Evolutionary conservation across 2,329 filamentous ascomycete species (phyloP), one percentile per base, ranked within the genome.

Genomic region (Trichoderma cornu-damae): DNA sequence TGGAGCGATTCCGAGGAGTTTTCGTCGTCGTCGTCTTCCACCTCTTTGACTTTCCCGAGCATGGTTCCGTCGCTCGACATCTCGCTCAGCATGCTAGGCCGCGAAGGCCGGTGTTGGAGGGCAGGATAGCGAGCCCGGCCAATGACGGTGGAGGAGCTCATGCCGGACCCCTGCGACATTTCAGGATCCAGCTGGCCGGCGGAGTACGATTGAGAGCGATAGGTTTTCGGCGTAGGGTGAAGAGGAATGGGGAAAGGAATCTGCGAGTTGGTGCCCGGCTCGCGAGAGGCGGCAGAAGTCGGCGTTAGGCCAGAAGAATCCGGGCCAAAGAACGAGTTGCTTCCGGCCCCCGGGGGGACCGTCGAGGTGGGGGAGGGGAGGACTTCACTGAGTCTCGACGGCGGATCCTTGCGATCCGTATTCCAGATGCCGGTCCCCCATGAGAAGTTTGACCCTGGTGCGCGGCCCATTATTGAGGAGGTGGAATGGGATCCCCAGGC

Each of bases 181-280:
- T 93, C 89, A 1, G 86, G 81, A 53, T 96, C 91, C 60, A 91
- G 78, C 69, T 96, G 92, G 4, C 92, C 92, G 47, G 96, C 93
- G 0, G 93, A 97, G 72, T 97, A 97, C 4, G 94, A 97, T 71
- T 96, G 90, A 5, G 94, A 99, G 42, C 94, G 86, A 66, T 96
- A 94, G 1, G 90, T 91, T 72, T 97, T 97, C 1, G 89, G 89
- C 0, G 90, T 94, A 1, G 93, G 91, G 61, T 96, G 89, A 18
- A 96, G 78, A 3, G 91, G 91, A 63, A 96, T 95, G 6, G 89
- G 82, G 66, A 96, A 96, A 1, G 90, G 89, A 54, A 96, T 88
- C 61, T 93, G 84, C 63, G 79, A 72, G 61, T 81, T 86, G 40
- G 76, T 75, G 32, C 71, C 79, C 64, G 70, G 79, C 64, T 81